Evolutionary conservation across 2,329 filamentous ascomycete species (phyloP).

Genomic region (Penicillium sp.): DNA sequence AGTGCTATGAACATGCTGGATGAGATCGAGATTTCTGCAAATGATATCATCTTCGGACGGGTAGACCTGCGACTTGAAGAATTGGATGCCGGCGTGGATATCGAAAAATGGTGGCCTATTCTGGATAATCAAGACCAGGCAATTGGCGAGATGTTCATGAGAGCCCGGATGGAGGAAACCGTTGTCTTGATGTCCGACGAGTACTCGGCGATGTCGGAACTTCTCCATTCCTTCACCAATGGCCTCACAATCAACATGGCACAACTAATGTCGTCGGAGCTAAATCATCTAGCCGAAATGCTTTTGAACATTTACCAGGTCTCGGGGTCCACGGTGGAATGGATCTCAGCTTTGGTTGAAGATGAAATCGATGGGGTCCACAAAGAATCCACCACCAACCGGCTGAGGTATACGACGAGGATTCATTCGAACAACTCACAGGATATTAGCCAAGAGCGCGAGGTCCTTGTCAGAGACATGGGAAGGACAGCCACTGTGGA

Average conservation of each 20-base stretch:
- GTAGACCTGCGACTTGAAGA: conserved; percentile 82
- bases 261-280: conserved; percentile 70
- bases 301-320: conserved; percentile 95
- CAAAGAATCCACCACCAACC: conserved; percentile 70
- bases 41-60: conserved; percentile 49
- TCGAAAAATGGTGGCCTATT: conserved; percentile 86
- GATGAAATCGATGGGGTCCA: conserved; percentile 94
- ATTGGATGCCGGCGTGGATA: conserved; percentile 70
- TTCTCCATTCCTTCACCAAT: conserved; percentile 80
- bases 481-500: conserved; percentile 67
- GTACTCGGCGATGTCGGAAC: conserved; percentile 76
- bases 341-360: conserved; percentile 89
- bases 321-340: conserved; percentile 76
- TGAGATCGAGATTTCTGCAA: conserved; percentile 48
- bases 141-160: conserved; percentile 81
- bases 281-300: conserved; percentile 78
- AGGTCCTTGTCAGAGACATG: conserved; percentile 62
- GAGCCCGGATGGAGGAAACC: conserved; percentile 79
- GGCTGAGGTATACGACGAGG: conserved; percentile 61
- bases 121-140: conserved; percentile 71
- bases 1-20: conserved; percentile 42
- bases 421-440: conserved; percentile 60
- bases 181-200: conserved; percentile 83
- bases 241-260: conserved; percentile 83
- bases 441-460: conserved; percentile 55